Conservation (phyloP, 1,139 yeast species). For the Meyerozyma sp. region DNA sequence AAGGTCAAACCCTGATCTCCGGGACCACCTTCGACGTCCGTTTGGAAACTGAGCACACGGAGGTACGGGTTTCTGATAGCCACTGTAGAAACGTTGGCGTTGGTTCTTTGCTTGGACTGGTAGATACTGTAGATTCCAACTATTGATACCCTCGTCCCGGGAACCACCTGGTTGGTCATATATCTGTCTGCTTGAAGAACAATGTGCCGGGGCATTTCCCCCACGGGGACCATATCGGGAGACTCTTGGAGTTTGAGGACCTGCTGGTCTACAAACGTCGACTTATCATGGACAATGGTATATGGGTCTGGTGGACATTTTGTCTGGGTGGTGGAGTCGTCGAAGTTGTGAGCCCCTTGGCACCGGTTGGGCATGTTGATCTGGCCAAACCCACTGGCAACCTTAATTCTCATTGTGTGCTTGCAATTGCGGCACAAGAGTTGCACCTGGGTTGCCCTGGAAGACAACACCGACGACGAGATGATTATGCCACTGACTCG, state of each 20-base stretch:
- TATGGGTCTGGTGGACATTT: constrained; percentile 91
- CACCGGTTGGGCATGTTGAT: constrained; percentile 75
- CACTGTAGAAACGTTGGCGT: constrained; percentile 43
- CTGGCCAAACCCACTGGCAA: constrained; percentile 75
- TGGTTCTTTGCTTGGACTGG: constrained; percentile 53
- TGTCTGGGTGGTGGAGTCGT: constrained; percentile 44
- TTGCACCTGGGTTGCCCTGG: constrained; percentile 82
- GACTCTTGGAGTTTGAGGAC: constrained; percentile 89
- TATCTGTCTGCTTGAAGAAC: constrained; percentile 85
- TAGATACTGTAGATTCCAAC: constrained; percentile 90
- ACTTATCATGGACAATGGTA: constrained; percentile 87
- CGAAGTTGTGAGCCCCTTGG: constrained; percentile 51
- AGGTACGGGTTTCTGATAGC: constrained; percentile 93
- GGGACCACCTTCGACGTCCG: constrained; percentile 72
- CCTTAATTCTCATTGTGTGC: constrained; percentile 63
- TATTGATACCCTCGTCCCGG: constrained; percentile 90
- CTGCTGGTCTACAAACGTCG: constrained; percentile 91
- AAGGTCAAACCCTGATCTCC: constrained; percentile 62
- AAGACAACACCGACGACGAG: constrained; percentile 82
- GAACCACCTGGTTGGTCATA: constrained; percentile 84
- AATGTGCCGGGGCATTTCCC: constrained; percentile 97
- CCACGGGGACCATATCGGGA: constrained; percentile 98
- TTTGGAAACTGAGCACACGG: constrained; percentile 78
- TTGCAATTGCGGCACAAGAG: constrained; percentile 86
- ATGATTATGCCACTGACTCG: constrained; percentile 91